Conservation (phyloP, 2,329 filamentous ascomycete species). For the Helminthosporium solani region DNA sequence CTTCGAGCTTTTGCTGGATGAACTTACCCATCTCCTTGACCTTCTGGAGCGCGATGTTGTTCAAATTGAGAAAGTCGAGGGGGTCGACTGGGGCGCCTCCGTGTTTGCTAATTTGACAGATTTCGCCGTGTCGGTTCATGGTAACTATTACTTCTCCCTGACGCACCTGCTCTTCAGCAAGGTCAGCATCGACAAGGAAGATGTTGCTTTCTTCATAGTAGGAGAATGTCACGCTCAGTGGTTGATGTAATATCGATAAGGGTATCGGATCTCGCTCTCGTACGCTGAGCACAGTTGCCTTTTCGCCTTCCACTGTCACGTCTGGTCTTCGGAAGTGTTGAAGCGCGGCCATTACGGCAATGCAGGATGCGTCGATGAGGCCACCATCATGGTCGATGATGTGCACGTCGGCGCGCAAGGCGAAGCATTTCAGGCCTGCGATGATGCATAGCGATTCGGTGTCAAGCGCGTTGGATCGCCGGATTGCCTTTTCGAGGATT, state of each 20-base stretch:
- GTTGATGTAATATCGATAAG: slow-evolving; percentile 86
- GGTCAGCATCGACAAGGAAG: slow-evolving; percentile 69
- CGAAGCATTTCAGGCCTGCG: slow-evolving; percentile 88
- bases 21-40: slow-evolving; percentile 76
- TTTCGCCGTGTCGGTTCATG: slow-evolving; percentile 84
- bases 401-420: slow-evolving; percentile 86
- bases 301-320: slow-evolving; percentile 79
- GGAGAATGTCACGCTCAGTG: slow-evolving; percentile 86
- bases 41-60: slow-evolving; percentile 71
- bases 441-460: slow-evolving; percentile 94
- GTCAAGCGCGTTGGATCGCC: slow-evolving; percentile 87
- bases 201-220: slow-evolving; percentile 76
- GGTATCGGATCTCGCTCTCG: slow-evolving; percentile 88
- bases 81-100: slow-evolving; percentile 83
- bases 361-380: slow-evolving; percentile 79
- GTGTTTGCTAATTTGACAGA: slow-evolving; percentile 88
- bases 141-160: slow-evolving; percentile 76
- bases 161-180: slow-evolving; percentile 74
- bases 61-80: slow-evolving; percentile 72
- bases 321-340: slow-evolving; percentile 91
- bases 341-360: slow-evolving; percentile 83
- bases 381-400: slow-evolving; percentile 89
- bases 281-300: slow-evolving; percentile 78
- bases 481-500: slow-evolving; percentile 89
- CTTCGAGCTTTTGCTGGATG: slow-evolving; percentile 70